These are phyloP conservation scores for Rhytidhysteron rufulum DNA, from an alignment of 2,329 filamentous ascomycete genomes.

Conservation along the genomic window DNA sequence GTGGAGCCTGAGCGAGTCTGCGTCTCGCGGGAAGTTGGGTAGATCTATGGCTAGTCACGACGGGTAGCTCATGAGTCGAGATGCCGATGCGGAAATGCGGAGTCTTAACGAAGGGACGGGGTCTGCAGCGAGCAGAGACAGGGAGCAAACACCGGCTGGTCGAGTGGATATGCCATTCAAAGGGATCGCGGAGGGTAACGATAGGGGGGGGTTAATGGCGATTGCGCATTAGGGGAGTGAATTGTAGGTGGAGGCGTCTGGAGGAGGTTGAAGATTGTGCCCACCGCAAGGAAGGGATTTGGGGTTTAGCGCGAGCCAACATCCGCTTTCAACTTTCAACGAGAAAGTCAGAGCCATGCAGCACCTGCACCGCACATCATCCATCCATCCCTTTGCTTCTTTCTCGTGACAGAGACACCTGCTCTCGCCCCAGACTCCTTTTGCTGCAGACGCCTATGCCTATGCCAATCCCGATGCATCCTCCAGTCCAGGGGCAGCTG, in stretches of 20 bases:
- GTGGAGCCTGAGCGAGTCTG: conserved; percentile 12
- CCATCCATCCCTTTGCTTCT: background rate
- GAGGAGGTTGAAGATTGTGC: background rate
- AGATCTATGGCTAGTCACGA: conserved; percentile 14
- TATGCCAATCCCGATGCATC: background rate
- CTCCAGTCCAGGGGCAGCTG: conserved; percentile 4
- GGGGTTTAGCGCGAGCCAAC: background rate
- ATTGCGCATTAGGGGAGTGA: too few relatives aligned
- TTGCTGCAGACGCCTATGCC: background rate
- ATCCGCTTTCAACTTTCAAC: background rate
- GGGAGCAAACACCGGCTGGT: conserved; percentile 12
- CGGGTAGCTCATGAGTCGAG: conserved; percentile 30
- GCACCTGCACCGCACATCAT: too few relatives aligned
- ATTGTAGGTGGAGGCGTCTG: too few relatives aligned
- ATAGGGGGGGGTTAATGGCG: background rate
- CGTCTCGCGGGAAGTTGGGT: conserved; percentile 22
- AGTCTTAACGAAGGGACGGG: conserved; percentile 12
- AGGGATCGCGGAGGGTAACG: conserved; percentile 4
- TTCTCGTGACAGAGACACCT: background rate
- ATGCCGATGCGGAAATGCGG: too few relatives aligned
- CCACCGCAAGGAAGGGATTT: background rate
- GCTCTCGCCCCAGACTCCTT: background rate
- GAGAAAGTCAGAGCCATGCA: too few relatives aligned
- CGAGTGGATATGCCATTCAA: conserved; percentile 28
- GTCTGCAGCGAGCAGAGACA: conserved; percentile 10